phyloP scores from a whole-genome alignment of 140 eudicot genomes.

The Stevia rebaudiana region DNA sequence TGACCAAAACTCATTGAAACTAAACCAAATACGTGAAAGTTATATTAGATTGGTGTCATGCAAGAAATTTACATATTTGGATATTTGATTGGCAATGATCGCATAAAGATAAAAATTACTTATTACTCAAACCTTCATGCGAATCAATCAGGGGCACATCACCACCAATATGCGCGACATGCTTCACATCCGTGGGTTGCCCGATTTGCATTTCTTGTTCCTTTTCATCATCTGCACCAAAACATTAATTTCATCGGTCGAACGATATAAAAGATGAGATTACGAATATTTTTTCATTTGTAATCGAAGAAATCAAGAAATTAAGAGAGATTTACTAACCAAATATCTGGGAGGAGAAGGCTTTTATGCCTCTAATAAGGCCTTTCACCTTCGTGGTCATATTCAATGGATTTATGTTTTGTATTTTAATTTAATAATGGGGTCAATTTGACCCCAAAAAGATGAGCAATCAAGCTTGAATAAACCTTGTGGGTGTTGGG shows the following conservation, averaged over 20 bases:
- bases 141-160: constrained; percentile 56
- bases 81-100: not conserved
- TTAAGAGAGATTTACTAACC: constrained; percentile 29
- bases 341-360: constrained; percentile 43
- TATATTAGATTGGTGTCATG: too few species aligned
- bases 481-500: not conserved
- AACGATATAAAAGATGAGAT: not conserved
- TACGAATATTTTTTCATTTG: not conserved
- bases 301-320: not conserved
- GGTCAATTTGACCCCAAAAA: constrained; percentile 25
- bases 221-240: constrained; percentile 63
- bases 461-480: constrained; percentile 1
- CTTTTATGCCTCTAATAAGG: constrained; percentile 45
- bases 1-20: too few species aligned
- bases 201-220: constrained; percentile 69
- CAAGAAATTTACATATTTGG: not conserved
- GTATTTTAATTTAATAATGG: constrained; percentile 17
- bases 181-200: constrained; percentile 79
- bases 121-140: too few species aligned
- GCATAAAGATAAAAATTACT: not conserved
- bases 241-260: not conserved
- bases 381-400: constrained; percentile 60
- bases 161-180: constrained; percentile 80
- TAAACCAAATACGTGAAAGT: too few species aligned
- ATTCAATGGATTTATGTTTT: constrained; percentile 10